Evolutionary conservation across 2,329 filamentous ascomycete species (phyloP), one percentile per base, ranked within the genome.

Genomic region (Claviceps lovelessii): DNA sequence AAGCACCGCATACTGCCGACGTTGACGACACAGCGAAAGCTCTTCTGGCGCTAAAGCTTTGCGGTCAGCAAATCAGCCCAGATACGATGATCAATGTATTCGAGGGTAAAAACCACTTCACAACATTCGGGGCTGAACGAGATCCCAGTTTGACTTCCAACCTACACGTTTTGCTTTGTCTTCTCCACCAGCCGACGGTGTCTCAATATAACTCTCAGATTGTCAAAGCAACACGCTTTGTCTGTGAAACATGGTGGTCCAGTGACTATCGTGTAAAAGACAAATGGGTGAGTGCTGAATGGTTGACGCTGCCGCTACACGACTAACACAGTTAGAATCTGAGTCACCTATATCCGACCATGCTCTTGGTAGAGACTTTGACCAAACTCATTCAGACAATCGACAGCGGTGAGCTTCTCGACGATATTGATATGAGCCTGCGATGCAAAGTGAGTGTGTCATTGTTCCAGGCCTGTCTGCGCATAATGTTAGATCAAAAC

Each of bases 11-110:
- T 41, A 19, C 51, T 44, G 5, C 33, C 35, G 60, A 61, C 53
- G 58, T 51, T 5, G 60, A 61, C 48, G 58, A 61, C 51, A 60
- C 52, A 1, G 57, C 60, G 17, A 60, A 57, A 37, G 37, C 48
- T n/a, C 52, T 61, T 23, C 42, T 46, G 7, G 39, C 49, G 17
- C 54, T 60, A n/a, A 47, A 19, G 8, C 46, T 29, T 3, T 55
- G 57, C 5, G 56, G 57, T 5, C 51, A 52, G 2, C n/a, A 44
- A 2, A 13, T 49, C 6, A 55, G 45, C 35, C 9, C n/a, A 45
- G 5, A 53, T 28, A 9, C n/a, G 7, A 50, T 50, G 48, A 50
- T 50, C 8, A 39, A 39, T 11, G 7, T 28, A 3, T 50, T 50
- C 35, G 48, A 50, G 28, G 23, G 33, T 15, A 39, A 17, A 23